Conservation (phyloP, 2,329 filamentous ascomycete species). For the Rachicladosporium sp. region DNA sequence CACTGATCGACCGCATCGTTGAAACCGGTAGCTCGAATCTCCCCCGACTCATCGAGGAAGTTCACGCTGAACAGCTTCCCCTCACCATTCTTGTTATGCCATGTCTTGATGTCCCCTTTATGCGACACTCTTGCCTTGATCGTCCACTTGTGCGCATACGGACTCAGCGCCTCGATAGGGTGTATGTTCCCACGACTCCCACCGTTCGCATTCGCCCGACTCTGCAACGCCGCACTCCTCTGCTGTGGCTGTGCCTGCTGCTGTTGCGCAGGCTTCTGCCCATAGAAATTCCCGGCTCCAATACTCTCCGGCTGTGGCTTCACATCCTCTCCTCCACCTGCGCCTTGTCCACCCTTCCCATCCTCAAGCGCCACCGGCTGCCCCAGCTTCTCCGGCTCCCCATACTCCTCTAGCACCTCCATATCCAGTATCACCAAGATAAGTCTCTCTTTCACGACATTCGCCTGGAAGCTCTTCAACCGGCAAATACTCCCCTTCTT, state of each 20-base stretch:
- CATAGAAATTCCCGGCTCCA: constrained; percentile 73
- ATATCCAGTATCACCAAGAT: constrained; percentile 84
- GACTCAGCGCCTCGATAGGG: constrained; percentile 89
- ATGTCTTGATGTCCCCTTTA: constrained; percentile 88
- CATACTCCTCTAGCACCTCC: constrained; percentile 70
- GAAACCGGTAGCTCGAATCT: constrained; percentile 92
- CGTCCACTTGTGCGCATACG: constrained; percentile 93
- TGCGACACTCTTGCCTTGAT: constrained; percentile 88
- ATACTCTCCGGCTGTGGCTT: constrained; percentile 53
- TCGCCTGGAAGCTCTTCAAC: constrained; percentile 72
- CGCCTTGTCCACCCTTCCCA: constrained; percentile 14
- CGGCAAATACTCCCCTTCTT: constrained; percentile 71
- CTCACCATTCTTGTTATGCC: constrained; percentile 82
- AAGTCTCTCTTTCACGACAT: constrained; percentile 84
- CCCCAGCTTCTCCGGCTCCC: constrained; percentile 76
- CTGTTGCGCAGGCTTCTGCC: constrained; percentile 52
- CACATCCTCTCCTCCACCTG: constrained; percentile 29
- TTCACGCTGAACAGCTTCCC: constrained; percentile 96
- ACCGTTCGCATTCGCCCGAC: constrained; percentile 31
- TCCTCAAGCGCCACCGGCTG: constrained; percentile 59
- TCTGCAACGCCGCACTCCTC: constrained; percentile 37
- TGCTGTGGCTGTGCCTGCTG: constrained; percentile 42
- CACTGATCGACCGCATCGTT: constrained; percentile 83
- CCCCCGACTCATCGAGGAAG: constrained; percentile 84
- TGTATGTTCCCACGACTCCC: constrained; percentile 56